A percentile compares a stretch with the other conserved stretches of the same genome.
Evolutionary conservation across 202 grass and related monocot genomes (phyloP).

Genomic region (Panicum virgatum): DNA sequence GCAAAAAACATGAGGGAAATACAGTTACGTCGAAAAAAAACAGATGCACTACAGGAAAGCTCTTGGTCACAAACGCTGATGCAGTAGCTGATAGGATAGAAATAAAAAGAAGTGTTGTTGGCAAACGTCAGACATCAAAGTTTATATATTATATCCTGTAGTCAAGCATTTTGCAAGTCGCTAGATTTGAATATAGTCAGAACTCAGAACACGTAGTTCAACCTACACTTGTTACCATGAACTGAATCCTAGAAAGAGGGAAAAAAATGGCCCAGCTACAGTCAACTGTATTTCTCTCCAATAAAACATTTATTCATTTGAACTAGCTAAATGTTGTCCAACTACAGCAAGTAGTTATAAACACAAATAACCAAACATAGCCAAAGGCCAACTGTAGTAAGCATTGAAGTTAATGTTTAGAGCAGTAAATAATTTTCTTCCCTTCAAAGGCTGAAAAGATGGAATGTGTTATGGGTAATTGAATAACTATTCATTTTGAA

Average conservation of each 20-base stretch:
- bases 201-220: background rate
- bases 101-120: background rate
- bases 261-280: background rate
- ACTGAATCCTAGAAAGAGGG: background rate
- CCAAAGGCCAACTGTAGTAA: background rate
- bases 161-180: background rate
- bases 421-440: constrained; percentile 4
- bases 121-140: background rate
- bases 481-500: constrained; percentile 15
- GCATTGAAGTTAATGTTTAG: background rate
- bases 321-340: background rate
- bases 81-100: background rate
- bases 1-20: background rate
- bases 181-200: constrained; percentile 15
- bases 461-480: background rate
- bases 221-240: constrained; percentile 19
- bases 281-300: background rate
- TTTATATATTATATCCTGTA: background rate
- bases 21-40: background rate
- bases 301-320: background rate
- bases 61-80: background rate
- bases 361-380: constrained; percentile 1
- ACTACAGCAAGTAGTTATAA: background rate
- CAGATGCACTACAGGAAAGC: background rate
- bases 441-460: background rate